Evolutionary conservation across 2,329 filamentous ascomycete genomes (phyloP), one percentile per base, ranked within the genome.

Genomic region (Knoxdaviesia capensis): DNA sequence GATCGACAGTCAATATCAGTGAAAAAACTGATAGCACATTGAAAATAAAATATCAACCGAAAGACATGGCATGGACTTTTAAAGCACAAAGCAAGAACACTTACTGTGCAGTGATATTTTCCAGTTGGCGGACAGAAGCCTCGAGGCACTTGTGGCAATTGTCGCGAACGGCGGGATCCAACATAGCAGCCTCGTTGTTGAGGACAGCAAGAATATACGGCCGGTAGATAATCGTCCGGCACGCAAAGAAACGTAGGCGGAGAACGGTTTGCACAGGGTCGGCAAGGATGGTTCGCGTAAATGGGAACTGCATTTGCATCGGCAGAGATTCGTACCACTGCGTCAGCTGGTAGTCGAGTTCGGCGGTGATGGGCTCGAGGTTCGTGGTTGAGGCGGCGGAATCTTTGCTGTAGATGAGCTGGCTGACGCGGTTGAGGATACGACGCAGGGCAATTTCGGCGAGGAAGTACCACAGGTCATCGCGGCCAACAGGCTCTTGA

Each of bases 281-380:
- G 43, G 74, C 68, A 30, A 85, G 63, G 41, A 77, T 68, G 0
- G 71, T 65, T 43, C 76, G 67, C 34, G 74, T 74, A 52, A 84
- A 80, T 1, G 82, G 78, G 49, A 90, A 90, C 50, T 85, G 81
- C 45, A 90, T 68, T 4, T 81, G 71, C 36, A 72, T 56, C 5
- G 83, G 83, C 37, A 90, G 64, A 48, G 73, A 80, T 51, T 86
- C 81, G 53, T 88, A 87, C 83, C 82, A 90, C 54, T 88, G 82
- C 5, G 76, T 79, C 40, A 90, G 62, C 57, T 90, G 83, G 53
- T 77, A 86, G 55, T 88, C 83, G 34, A 90, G 68, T 55, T 88
- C 82, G 8, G 77, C 74, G 29, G 85, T 81, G 7, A 90, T 72
- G 1, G 81, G 82, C 46, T 83, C 81, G 34, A 88, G 65, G 48